Conservation (phyloP, 306 rosid species). For the Arachis stenosperma region DNA sequence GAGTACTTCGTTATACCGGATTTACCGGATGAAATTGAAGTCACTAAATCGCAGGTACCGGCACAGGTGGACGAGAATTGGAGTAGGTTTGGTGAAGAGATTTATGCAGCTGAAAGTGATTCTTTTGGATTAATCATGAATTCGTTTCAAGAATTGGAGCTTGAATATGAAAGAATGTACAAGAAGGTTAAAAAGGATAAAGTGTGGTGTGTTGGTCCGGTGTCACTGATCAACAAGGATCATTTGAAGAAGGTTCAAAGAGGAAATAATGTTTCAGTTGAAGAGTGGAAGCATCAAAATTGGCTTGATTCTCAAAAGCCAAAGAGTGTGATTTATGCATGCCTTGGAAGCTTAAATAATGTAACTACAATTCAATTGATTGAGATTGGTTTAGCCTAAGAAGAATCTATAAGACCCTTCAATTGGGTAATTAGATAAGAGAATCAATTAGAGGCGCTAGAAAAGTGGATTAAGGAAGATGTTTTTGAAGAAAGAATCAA, state of each 20-base stretch:
- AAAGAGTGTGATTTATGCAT: constrained; percentile 36
- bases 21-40: not conserved
- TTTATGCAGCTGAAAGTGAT: constrained; percentile 30
- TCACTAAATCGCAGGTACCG: constrained; percentile 8
- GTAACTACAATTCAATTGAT: not conserved
- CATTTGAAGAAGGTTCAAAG: too few species aligned
- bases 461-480: constrained; percentile 24
- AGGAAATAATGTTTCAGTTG: too few species aligned
- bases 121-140: constrained; percentile 33
- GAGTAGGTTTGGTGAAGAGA: not conserved
- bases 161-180: too few species aligned
- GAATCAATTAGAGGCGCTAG: constrained; percentile 21
- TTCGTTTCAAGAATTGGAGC: too few species aligned
- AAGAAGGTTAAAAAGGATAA: too few species aligned
- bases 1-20: constrained; percentile 11
- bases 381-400: not conserved
- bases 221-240: too few species aligned
- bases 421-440: constrained; percentile 42
- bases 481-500: not conserved
- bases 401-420: not conserved
- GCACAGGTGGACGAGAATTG: not conserved
- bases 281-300: too few species aligned
- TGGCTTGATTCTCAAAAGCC: constrained; percentile 41
- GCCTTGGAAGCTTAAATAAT: constrained; percentile 8
- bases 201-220: too few species aligned